These are phyloP conservation scores for Cordyceps sp. DNA, from an alignment of 2,329 filamentous ascomycete genomes.

Conservation along the genomic window DNA sequence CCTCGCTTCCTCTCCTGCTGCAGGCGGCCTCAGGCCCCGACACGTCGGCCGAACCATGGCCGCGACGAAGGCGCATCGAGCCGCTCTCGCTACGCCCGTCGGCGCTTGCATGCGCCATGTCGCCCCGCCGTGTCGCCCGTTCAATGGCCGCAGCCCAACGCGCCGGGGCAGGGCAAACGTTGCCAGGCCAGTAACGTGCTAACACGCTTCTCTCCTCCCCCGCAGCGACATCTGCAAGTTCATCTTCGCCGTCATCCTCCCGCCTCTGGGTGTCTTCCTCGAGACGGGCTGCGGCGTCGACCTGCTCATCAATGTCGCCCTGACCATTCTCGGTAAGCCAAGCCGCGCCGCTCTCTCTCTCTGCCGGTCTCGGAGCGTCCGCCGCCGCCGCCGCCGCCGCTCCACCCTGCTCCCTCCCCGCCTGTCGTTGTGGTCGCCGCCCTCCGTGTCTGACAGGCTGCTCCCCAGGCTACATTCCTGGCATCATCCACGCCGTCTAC, in stretches of 20 bases:
- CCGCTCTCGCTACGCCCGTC: too few species aligned
- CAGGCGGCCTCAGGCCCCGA: background rate
- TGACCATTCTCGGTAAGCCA: constrained; percentile 52
- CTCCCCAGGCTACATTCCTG: constrained; percentile 46
- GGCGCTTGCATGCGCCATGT: too few species aligned
- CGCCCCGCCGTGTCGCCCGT: too few species aligned
- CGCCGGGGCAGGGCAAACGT: too few species aligned
- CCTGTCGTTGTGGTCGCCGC: too few species aligned
- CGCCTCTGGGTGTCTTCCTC: constrained; percentile 83
- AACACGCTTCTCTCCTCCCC: background rate
- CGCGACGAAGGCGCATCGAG: too few species aligned
- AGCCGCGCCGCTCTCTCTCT: too few species aligned
- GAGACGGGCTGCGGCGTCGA: constrained; percentile 81
- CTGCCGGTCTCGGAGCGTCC: too few species aligned
- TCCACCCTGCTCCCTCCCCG: too few species aligned
- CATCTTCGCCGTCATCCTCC: constrained; percentile 78
- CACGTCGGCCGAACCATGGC: background rate
- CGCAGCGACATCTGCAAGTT: constrained; percentile 44
- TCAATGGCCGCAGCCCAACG: too few species aligned
- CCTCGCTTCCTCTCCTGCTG: background rate
- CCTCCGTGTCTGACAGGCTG: background rate
- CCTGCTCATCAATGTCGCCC: constrained; percentile 80
- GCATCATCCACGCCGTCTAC: constrained; percentile 88
- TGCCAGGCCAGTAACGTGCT: too few species aligned
- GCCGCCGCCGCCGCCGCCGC: too few species aligned